Base-by-base conservation (phyloP, 2,329 filamentous ascomycete species). In the Scytalidium sp. region DNA sequence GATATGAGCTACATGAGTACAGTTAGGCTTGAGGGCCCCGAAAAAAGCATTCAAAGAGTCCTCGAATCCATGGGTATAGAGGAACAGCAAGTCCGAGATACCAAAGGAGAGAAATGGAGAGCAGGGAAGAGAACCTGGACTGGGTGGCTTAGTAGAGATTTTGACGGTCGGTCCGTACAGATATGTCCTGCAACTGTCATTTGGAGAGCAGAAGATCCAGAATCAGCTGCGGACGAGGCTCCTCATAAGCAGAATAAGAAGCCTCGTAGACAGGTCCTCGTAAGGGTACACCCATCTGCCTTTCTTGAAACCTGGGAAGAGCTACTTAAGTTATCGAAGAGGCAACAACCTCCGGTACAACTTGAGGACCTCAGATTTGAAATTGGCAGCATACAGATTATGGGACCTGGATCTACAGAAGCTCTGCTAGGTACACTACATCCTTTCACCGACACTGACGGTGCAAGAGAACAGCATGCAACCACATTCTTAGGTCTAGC, bases 1-100 rank as follows among this genome's bases (percentile, higher is more conserved):
- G 94, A 99, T 69, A 89, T 84, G 75, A 97, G 92, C 66, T 99
- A 97, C 65, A 87, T 94, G 74, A 88, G 89, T 58, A 96, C 90
- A 1, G 87, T 97, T 56, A 79, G 85, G 13, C 65, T 97, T 3
- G 84, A 86, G 57, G 94, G 92, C 0, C 71, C 75, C 13, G 72
- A 81, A 39, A 68, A 73, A 23, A 85, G 84, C 47, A 71, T 96
- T 39, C 74, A 84, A 49, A 78, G 80, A 32, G 74, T 93, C 9
- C 66, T 97, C 27, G 82, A 75, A 60, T 76, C 75, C 4, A 59
- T 96, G 2, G 85, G 87, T 1, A 67, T 90, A 41, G 72, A 72
- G 1, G 76, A 82, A 19, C 75, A 81, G 13, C 75, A 78, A 15
- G 70, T 82, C 20, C 90, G 85, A 81, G 81, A 79, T 20, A 72